Evolutionary conservation across 495 filamentous ascomycete genomes (phyloP), one percentile per base, ranked within the genome.

Genomic region (Xylaria scruposa): DNA sequence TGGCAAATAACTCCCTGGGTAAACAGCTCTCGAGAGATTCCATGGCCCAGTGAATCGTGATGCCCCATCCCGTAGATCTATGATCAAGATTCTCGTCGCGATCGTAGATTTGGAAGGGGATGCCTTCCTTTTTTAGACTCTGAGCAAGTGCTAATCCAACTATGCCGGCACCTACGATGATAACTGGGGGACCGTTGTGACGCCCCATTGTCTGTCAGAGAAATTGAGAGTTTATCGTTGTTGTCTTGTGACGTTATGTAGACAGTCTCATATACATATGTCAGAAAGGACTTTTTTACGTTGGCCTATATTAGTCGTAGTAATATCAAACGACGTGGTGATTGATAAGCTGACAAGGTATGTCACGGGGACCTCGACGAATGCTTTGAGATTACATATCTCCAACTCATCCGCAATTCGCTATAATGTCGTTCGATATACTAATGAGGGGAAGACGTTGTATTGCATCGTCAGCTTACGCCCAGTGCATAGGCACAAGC

Each of bases 21-120:
- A 90, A 79, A 31, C 86, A 76, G n/a, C 78, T 75, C 19, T 81
- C 73, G 44, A 89, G 77, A 3, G 79, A 80, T 13, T 80, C 77
- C 1, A 90, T 78, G 17, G 84, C 81, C 86, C 86, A 89, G 72
- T 90, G 86, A 47, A 90, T 80, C 0, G 89, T 89, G 21, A 90
- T 78, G 5, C 86, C 88, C 88, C 88, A 91, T 49, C 89, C 89
- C 38, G 82, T 82, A 7, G 75, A 80, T 5, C 89, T 83, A 15
- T 82, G 77, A 15, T 79, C 75, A 29, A 83, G 73, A 12, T 78
- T 73, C 3, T 78, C 69, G 73, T 91, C 89, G 4, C 86, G 83
- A 65, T 91, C 89, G 75, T 85, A 90, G 26, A 56, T 56, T 56
- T 56, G 53, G 15, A 56, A 56, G 5, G 53, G 53, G 24, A 56